Evolutionary conservation across 2,329 filamentous ascomycete genomes (phyloP).

Genomic region (Scedosporium dehoogii): DNA sequence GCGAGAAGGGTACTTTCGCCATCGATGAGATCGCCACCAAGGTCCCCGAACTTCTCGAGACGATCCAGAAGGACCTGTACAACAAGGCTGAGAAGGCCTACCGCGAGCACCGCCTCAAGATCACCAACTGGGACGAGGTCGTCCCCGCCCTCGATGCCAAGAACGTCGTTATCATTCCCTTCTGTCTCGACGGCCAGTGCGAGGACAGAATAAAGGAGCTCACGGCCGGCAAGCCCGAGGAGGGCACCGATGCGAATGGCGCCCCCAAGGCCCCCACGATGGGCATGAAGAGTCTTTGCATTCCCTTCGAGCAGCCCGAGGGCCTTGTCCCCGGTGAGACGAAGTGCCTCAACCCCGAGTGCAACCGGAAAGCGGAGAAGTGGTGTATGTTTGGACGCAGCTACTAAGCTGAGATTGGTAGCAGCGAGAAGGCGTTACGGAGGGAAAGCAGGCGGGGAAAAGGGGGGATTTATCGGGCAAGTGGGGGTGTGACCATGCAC

Average conservation of each 20-base stretch:
- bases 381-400: conserved; percentile 90
- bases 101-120: conserved; percentile 66
- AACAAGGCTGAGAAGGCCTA: conserved; percentile 68
- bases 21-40: conserved; percentile 63
- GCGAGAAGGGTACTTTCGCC: conserved; percentile 70
- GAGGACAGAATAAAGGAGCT: conserved; percentile 93
- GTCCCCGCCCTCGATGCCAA: conserved; percentile 82
- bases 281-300: conserved; percentile 65
- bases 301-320: conserved; percentile 71
- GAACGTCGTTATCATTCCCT: conserved; percentile 86
- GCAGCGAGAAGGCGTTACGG: neutral
- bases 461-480: too few species aligned
- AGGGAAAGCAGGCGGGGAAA: too few species aligned
- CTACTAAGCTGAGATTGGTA: conserved; percentile 30
- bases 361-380: conserved; percentile 62
- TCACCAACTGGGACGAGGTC: conserved; percentile 86
- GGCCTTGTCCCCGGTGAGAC: conserved; percentile 71
- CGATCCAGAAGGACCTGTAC: conserved; percentile 78
- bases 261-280: conserved; percentile 47
- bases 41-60: conserved; percentile 74
- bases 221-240: conserved; percentile 65
- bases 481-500: too few species aligned
- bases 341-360: conserved; percentile 87
- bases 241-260: conserved; percentile 30
- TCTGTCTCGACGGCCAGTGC: conserved; percentile 72